phyloP scores from a whole-genome alignment of 2,329 filamentous ascomycete species.

The Tympanopsis confertula region DNA sequence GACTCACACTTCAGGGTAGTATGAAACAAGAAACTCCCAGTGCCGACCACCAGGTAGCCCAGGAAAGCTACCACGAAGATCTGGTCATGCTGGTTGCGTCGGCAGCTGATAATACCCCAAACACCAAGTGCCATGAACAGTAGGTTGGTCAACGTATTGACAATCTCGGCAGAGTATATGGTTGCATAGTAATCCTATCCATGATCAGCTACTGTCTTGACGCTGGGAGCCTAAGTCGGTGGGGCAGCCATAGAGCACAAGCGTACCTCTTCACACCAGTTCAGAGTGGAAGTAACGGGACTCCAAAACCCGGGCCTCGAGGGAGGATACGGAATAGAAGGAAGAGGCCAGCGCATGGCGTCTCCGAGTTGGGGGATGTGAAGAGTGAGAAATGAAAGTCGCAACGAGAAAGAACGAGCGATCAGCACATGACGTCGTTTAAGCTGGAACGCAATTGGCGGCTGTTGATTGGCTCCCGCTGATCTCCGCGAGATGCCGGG shows the following conservation, averaged over 20 bases:
- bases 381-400: too few relatives aligned
- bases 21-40: slow-evolving; percentile 24
- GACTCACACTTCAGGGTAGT: slow-evolving; percentile 24
- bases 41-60: slow-evolving; percentile 22
- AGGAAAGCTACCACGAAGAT: slow-evolving; percentile 59
- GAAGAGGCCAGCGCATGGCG: not conserved
- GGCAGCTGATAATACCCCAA: slow-evolving; percentile 64
- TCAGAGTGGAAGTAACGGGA: slow-evolving; percentile 49
- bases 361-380: too few relatives aligned
- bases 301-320: not conserved
- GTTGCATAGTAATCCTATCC: slow-evolving; percentile 65
- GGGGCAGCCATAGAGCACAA: not conserved
- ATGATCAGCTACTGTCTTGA: not conserved
- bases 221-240: slow-evolving; percentile 1
- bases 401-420: too few relatives aligned
- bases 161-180: slow-evolving; percentile 63
- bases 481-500: too few relatives aligned
- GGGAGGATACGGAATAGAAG: not conserved
- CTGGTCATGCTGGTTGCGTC: slow-evolving; percentile 58
- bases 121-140: slow-evolving; percentile 70
- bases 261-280: slow-evolving; percentile 69
- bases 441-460: too few relatives aligned
- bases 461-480: too few relatives aligned
- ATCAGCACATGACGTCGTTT: too few relatives aligned
- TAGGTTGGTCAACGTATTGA: slow-evolving; percentile 72